Evolutionary conservation across 176 grass and related monocot genomes (phyloP).

Genomic region (Guadua angustifolia): DNA sequence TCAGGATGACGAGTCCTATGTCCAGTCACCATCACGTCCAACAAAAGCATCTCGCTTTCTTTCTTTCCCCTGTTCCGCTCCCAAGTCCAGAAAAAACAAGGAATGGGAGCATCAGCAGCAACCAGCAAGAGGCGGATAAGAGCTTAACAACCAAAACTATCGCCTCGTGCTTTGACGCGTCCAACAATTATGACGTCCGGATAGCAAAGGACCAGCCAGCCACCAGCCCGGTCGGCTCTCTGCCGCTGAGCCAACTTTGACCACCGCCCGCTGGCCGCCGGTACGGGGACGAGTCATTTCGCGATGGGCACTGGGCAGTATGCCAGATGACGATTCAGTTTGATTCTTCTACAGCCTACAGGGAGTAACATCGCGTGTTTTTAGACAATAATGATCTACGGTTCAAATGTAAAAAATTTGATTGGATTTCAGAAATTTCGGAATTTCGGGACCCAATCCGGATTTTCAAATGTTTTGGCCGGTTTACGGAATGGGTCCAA

Average conservation of each 20-base stretch:
- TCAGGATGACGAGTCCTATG: background rate
- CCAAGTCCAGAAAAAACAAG: background rate
- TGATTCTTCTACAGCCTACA: no score
- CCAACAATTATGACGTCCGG: background rate
- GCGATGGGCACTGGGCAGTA: no score
- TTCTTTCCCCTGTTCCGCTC: background rate
- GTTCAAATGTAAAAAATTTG: no score
- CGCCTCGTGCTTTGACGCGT: background rate
- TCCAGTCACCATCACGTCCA: conserved; percentile 36
- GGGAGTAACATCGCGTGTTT: no score
- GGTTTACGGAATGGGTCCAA: no score
- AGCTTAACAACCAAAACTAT: conserved; percentile 26
- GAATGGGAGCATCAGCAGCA: no score
- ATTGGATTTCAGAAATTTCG: no score
- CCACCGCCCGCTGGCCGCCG: conserved; percentile 19
- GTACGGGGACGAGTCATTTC: conserved; percentile 6
- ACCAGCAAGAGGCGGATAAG: background rate
- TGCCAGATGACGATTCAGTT: no score
- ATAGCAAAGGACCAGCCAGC: conserved; percentile 25
- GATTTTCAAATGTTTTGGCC: no score
- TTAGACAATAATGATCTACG: no score
- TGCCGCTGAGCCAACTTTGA: background rate
- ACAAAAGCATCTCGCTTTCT: background rate
- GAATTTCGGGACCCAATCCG: no score
- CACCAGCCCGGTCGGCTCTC: conserved; percentile 15